phyloP scores from a whole-genome alignment of 2,329 filamentous ascomycete species.

The Aspergillus hiratsukae region DNA sequence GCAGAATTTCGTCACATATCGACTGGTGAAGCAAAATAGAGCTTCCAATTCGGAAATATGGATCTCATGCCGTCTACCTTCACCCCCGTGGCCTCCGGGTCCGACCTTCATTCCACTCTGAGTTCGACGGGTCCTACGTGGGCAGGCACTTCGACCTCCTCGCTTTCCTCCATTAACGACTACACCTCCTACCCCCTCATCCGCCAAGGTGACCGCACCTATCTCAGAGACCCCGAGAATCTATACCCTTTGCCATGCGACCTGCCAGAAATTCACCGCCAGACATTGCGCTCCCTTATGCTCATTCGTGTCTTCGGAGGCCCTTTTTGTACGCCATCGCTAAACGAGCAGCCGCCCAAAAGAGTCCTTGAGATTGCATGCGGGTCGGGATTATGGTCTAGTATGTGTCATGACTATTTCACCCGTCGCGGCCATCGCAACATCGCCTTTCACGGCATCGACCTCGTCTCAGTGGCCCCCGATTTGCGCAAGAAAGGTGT shows the following conservation, averaged over 20 bases:
- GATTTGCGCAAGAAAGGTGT: slow-evolving; percentile 66
- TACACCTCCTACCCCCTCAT: slow-evolving; percentile 56
- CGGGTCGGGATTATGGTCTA: slow-evolving; percentile 84
- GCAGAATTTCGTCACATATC: slow-evolving; percentile 3
- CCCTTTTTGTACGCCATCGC: slow-evolving; percentile 67
- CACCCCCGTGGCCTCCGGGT: slow-evolving; percentile 25
- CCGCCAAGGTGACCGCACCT: slow-evolving; percentile 73
- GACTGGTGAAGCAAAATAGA: slow-evolving; percentile 16
- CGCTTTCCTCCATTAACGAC: slow-evolving; percentile 33
- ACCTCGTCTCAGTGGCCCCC: slow-evolving; percentile 69
- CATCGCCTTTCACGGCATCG: slow-evolving; percentile 76
- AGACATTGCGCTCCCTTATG: slow-evolving; percentile 77
- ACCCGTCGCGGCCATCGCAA: slow-evolving; percentile 61
- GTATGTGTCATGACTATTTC: slow-evolving; percentile 79
- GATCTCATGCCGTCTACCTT: slow-evolving; percentile 26
- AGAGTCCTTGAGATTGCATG: slow-evolving; percentile 83
- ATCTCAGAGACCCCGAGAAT: slow-evolving; percentile 67
- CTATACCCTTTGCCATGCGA: slow-evolving; percentile 86
- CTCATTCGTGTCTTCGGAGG: slow-evolving; percentile 76
- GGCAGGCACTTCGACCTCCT: slow-evolving; percentile 33
- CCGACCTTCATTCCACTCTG: slow-evolving; percentile 31
- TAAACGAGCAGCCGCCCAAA: slow-evolving; percentile 63
- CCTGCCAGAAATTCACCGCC: slow-evolving; percentile 78
- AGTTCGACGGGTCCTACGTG: slow-evolving; percentile 26
- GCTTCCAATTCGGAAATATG: slow-evolving; percentile 15